These are phyloP conservation scores for Zhuliangozyma blackwelliae DNA, from an alignment of 1,139 yeast species.

Conservation along the genomic window DNA sequence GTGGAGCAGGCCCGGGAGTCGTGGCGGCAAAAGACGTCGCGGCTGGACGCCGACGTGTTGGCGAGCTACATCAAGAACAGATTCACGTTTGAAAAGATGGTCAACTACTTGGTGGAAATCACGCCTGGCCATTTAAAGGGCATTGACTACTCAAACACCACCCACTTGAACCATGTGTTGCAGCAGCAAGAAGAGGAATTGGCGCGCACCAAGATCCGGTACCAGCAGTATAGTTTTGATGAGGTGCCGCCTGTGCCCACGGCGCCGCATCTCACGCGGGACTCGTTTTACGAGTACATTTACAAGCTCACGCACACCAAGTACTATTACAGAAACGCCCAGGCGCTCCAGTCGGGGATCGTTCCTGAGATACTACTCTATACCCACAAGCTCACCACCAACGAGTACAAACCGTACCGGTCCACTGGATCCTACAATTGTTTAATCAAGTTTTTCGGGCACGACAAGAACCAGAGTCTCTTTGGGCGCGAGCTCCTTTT, in stretches of 20 bases:
- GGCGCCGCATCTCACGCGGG: slow-evolving; percentile 18
- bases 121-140: slow-evolving; percentile 28
- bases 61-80: slow-evolving; percentile 26
- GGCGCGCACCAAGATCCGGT: no score
- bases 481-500: slow-evolving; percentile 40
- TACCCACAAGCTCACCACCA: slow-evolving; percentile 35
- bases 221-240: slow-evolving; percentile 15
- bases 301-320: slow-evolving; percentile 34
- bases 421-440: slow-evolving; percentile 38
- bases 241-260: slow-evolving; percentile 35
- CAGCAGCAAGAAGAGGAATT: slow-evolving; percentile 9
- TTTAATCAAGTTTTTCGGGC: slow-evolving; percentile 41
- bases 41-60: slow-evolving; percentile 18
- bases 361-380: slow-evolving; percentile 36
- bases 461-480: slow-evolving; percentile 37
- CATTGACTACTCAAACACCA: slow-evolving; percentile 7
- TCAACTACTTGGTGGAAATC: slow-evolving; percentile 26
- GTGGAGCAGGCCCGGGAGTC: slow-evolving; percentile 18
- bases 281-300: slow-evolving; percentile 33
- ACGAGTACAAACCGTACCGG: slow-evolving; percentile 25
- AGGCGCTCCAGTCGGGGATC: slow-evolving; percentile 33
- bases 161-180: slow-evolving; percentile 11
- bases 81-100: slow-evolving; percentile 26
- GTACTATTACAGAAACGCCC: slow-evolving; percentile 31
- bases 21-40: slow-evolving; percentile 20